phyloP scores from a whole-genome alignment of 2,329 filamentous ascomycete species.

The Diaporthe ilicicola region DNA sequence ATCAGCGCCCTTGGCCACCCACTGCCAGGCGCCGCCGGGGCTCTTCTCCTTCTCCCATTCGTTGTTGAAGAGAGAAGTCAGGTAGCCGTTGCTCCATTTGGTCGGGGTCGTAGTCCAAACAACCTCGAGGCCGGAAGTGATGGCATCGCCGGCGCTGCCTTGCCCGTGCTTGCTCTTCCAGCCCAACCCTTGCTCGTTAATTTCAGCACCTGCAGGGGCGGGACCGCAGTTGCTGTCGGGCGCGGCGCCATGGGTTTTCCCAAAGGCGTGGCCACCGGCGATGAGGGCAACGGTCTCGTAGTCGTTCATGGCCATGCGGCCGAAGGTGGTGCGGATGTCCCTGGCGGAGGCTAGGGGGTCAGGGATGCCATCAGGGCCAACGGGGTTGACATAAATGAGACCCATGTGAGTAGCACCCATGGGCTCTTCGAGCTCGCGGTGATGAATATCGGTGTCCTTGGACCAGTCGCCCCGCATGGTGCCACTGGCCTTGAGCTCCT shows the following conservation, averaged over 20 bases:
- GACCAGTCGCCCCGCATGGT: conserved; percentile 45
- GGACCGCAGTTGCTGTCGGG: conserved; percentile 69
- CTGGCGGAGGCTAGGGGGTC: conserved; percentile 74
- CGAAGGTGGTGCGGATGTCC: conserved; percentile 79
- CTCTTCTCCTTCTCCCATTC: conserved; percentile 82
- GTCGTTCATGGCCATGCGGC: conserved; percentile 85
- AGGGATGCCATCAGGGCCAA: conserved; percentile 77
- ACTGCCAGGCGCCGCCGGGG: conserved; percentile 80
- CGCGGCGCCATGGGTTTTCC: conserved; percentile 82
- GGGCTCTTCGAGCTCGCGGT: conserved; percentile 72
- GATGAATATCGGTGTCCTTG: conserved; percentile 60
- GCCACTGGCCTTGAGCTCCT: conserved; percentile 49
- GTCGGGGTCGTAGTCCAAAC: conserved; percentile 80
- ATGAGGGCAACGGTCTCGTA: conserved; percentile 84
- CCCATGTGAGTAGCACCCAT: conserved; percentile 77
- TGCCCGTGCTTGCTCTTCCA: conserved; percentile 72
- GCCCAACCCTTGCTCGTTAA: conserved; percentile 76
- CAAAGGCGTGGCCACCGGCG: conserved; percentile 80
- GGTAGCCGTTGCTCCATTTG: conserved; percentile 79
- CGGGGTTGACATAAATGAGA: conserved; percentile 84
- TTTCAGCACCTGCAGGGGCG: conserved; percentile 71
- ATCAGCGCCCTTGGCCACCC: conserved; percentile 75
- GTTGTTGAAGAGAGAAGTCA: conserved; percentile 80
- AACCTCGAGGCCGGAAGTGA: conserved; percentile 81
- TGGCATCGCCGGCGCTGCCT: conserved; percentile 76